Evolutionary conservation across 2,329 filamentous ascomycete genomes (phyloP), one percentile per base, ranked within the genome.

Genomic region (Alternaria incomplexa): DNA sequence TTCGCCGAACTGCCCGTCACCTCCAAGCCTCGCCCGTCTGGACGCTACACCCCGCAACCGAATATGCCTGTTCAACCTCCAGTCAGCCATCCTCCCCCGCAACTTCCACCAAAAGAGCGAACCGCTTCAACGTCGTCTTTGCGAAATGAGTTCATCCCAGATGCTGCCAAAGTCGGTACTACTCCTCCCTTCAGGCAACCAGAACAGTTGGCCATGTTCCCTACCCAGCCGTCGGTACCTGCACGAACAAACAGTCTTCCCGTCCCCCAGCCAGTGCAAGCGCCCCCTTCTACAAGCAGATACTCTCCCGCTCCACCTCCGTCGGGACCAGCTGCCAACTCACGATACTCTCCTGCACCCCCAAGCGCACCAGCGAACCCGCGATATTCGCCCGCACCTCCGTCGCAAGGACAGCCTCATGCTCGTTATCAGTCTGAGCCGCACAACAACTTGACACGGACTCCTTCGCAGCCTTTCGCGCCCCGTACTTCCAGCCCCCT

Each of bases 401-500:
- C 78, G 32, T 67, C 75, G n/a, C n/a, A n/a, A 44, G 75, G 71
- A 23, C 70, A 77, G 40, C 57, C 76, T 30, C 79, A 81, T 58
- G 77, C 69, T 61, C 75, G 79, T 32, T 81, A 83, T 64, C 73
- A 72, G 26, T 77, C 81, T 32, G 77, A 81, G n/a, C 75, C 80
- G 13, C 65, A 69, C 5, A 73, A 58, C 22, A 72, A 62, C 23
- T 75, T 73, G 11, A 75, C 73, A 47, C 74, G 73, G 56, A 73
- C 82, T 76, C 65, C 80, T 76, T 71, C 79, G 13, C 81, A 88
- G 63, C 82, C 85, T 5, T 90, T 89, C 74, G 86, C 88, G 45
- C 88, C 88, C 17, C 83, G 88, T 59, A 90, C 87, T 7, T 90
- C 88, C n/a, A 90, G 88, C 74, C 88, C 88, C 15, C 80, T 90